A percentile compares a stretch with the other conserved stretches of the same genome.
These are phyloP conservation scores for Dipodascopsis uninucleata DNA, from an alignment of 805 yeast genomes.

Conservation along the genomic window DNA sequence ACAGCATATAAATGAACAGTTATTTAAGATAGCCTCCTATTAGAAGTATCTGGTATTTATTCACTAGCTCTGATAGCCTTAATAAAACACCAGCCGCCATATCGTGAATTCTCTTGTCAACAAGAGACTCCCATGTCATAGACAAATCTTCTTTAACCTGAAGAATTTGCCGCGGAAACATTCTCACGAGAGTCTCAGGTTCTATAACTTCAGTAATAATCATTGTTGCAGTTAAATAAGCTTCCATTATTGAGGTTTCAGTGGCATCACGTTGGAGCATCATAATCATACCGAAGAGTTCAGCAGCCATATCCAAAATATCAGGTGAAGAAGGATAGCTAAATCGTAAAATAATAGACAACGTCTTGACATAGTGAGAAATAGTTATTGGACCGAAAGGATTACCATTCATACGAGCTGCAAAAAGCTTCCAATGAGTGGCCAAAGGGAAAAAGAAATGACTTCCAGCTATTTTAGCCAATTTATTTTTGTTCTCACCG, in stretches of 20 bases:
- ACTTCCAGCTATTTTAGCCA: conserved; percentile 45
- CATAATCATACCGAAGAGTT: conserved; percentile 41
- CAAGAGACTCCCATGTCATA: conserved; percentile 33
- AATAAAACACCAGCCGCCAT: conserved; percentile 37
- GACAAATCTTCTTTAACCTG: conserved; percentile 34
- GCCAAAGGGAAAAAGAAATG: conserved; percentile 54
- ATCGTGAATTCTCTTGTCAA: conserved; percentile 31
- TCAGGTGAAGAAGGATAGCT: conserved; percentile 54
- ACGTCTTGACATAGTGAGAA: conserved; percentile 57
- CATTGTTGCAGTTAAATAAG: conserved; percentile 34
- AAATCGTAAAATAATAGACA: conserved; percentile 53
- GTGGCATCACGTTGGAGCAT: neutral
- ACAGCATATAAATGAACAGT: no score
- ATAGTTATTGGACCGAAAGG: conserved; percentile 49
- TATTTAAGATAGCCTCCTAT: conserved; percentile 12
- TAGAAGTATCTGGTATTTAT: conserved; percentile 29
- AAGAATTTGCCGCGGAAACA: conserved; percentile 33
- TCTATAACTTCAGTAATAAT: conserved; percentile 35
- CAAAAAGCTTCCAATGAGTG: conserved; percentile 43
- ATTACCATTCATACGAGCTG: conserved; percentile 48
- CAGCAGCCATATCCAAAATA: conserved; percentile 55
- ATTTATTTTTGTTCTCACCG: conserved; percentile 33
- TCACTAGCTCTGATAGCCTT: conserved; percentile 30
- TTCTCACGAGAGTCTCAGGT: conserved; percentile 28
- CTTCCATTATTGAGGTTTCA: conserved; percentile 33